A percentile compares a stretch with the other conserved stretches of the same genome.
Conservation (phyloP, 257 asterid species). For the Penstemon barbatus region DNA sequence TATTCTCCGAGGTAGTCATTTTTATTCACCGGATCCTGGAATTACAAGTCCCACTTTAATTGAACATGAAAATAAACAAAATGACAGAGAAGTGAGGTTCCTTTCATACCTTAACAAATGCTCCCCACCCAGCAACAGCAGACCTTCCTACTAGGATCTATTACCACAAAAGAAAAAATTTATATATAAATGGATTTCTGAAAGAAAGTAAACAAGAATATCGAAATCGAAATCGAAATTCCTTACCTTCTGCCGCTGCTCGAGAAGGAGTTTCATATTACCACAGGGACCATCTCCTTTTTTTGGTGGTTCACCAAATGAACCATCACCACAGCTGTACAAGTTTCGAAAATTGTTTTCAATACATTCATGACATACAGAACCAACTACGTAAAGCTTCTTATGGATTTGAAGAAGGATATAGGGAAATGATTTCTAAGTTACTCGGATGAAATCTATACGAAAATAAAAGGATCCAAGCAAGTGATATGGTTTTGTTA, state of each 20-base stretch:
- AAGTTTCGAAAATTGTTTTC: slow-evolving; percentile 18
- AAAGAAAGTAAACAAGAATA: slow-evolving; percentile 18
- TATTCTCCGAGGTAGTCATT: slow-evolving; percentile 97
- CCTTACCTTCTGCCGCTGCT: slow-evolving; percentile 87
- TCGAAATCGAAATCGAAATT: background rate
- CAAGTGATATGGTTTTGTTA: no score
- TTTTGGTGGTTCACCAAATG: slow-evolving; percentile 76
- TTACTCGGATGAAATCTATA: no score
- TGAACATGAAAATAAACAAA: slow-evolving; percentile 1
- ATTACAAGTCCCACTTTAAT: slow-evolving; percentile 19
- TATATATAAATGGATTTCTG: background rate
- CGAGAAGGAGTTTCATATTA: slow-evolving; percentile 90
- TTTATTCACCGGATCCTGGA: slow-evolving; percentile 79
- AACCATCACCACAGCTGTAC: slow-evolving; percentile 83
- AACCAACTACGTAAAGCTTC: background rate
- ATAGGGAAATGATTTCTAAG: no score
- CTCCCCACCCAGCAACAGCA: slow-evolving; percentile 98
- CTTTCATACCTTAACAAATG: slow-evolving; percentile 73
- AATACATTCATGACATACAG: background rate
- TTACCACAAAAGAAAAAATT: background rate
- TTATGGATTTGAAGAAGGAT: no score
- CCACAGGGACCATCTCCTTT: slow-evolving; percentile 92
- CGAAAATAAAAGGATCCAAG: no score
- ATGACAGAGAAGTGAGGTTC: slow-evolving; percentile 10
- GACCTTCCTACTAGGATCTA: slow-evolving; percentile 85